Percentiles rank a stretch among this genome's conserved stretches.
Conservation (phyloP, 768 basidiomycete genomes). For the Dacryopinax spathularia region DNA sequence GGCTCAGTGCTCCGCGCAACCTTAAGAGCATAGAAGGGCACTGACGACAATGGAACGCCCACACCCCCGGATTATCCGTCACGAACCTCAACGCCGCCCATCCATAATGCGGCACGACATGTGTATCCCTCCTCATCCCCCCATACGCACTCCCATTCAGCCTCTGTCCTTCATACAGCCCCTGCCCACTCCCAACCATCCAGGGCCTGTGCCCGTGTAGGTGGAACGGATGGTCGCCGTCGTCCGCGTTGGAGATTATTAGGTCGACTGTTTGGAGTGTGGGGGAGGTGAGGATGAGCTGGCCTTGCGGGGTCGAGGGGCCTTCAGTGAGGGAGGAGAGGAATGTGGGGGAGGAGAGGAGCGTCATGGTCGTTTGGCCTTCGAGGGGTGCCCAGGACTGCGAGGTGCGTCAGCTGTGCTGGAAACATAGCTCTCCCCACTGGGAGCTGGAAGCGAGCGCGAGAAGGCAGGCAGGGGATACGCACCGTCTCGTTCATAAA, state of each 20-base stretch:
- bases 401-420: background rate
- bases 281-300: background rate
- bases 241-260: conserved; percentile 10
- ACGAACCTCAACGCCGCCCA: background rate
- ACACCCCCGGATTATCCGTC: conserved; percentile 1
- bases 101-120: background rate
- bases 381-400: conserved; percentile 7
- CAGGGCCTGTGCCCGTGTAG: conserved; percentile 11
- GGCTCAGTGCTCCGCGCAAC: too few relatives aligned
- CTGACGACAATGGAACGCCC: conserved; percentile 10
- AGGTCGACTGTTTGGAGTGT: conserved; percentile 8
- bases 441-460: background rate
- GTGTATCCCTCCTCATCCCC: background rate
- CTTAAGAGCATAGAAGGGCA: background rate
- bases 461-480: background rate
- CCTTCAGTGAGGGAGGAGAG: background rate
- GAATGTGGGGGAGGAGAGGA: background rate
- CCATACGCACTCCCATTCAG: background rate
- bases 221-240: conserved; percentile 13
- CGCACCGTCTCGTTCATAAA: conserved; percentile 1
- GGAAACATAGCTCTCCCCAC: background rate
- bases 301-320: background rate
- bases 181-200: conserved; percentile 5
- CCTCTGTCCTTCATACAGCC: background rate
- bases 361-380: conserved; percentile 4